Evolutionary conservation across 2,329 filamentous ascomycete species (phyloP), one percentile per base, ranked within the genome.

Genomic region (Colletotrichum sp.): DNA sequence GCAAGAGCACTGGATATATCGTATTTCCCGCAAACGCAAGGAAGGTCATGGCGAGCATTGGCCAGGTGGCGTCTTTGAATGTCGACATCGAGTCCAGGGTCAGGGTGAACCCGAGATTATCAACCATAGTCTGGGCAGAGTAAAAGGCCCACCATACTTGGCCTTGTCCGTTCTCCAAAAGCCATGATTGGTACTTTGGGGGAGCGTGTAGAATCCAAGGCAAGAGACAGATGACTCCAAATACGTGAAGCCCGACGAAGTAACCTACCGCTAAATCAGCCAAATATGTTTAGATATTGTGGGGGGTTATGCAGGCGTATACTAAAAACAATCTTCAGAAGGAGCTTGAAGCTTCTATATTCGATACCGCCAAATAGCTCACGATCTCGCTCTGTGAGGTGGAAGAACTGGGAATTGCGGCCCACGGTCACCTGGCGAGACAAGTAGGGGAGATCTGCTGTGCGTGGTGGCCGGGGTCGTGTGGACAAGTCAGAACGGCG

Each of bases 1-100:
- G 87, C 0, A 93, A 85, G 68, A 92, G 86, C 24, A 91, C 83
- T 0, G 91, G 92, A 73, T 92, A 93, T 62, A 86, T 86, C 0
- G 89, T 91, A 69, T 91, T 89, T 3, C 89, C 90, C 1, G 88
- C 87, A 8, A 90, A 85, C 4, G 89, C 88, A 3, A 90, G 78
- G 16, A 88, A 82, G 5, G 83, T 85, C 82, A 90, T 88, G 65
- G 89, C 80, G 69, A 90, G 79, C 72, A 91, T 83, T 4, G 83
- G 84, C 76, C 81, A 84, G 1, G 80, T 82, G 0, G 88, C 87
- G 55, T 86, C 85, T 62, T 83, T 84, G 78, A 90, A 90, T 1
- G 82, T 82, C 12, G 88, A 80, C 88, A 90, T 89, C 4, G 89
- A 90, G 69, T 90, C 88, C 1, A 90, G 88, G 0, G 90, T 89